phyloP scores from a whole-genome alignment of 805 yeast species.

The Candida ipomoeae region DNA sequence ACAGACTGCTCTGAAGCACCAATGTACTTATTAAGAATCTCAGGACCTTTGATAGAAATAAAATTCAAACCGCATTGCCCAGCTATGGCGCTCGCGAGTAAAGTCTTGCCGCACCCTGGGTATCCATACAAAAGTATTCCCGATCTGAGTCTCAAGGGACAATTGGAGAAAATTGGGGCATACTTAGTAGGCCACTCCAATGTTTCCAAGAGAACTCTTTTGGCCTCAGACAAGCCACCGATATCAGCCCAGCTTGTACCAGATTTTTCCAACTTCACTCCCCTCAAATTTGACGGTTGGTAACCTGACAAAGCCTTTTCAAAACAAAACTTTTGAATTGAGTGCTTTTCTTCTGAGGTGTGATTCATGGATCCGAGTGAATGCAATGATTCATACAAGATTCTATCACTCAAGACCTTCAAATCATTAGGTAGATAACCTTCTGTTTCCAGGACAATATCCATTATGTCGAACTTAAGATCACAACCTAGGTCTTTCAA shows the following conservation, averaged over 20 bases:
- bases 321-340: constrained; percentile 38
- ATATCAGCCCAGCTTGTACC: constrained; percentile 78
- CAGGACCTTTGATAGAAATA: constrained; percentile 93
- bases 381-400: constrained; percentile 45
- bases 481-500: constrained; percentile 23
- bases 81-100: constrained; percentile 89
- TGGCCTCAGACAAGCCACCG: constrained; percentile 82
- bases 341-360: not conserved
- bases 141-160: constrained; percentile 83
- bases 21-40: constrained; percentile 87
- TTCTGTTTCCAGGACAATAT: constrained; percentile 64
- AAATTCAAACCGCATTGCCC: constrained; percentile 91
- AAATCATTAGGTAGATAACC: constrained; percentile 87
- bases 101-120: constrained; percentile 97
- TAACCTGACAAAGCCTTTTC: constrained; percentile 59
- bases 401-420: constrained; percentile 64
- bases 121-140: constrained; percentile 91
- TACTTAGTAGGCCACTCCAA: constrained; percentile 96
- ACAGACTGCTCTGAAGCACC: constrained; percentile 97
- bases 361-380: not conserved
- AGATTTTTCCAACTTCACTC: constrained; percentile 80
- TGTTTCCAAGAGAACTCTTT: constrained; percentile 74
- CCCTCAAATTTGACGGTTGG: constrained; percentile 78
- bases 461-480: constrained; percentile 42
- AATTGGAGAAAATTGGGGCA: constrained; percentile 87